A percentile compares a stretch with the other conserved stretches of the same genome.
These are phyloP conservation scores for Lipomyces chichibuensis DNA, from an alignment of 805 yeast genomes.

Conservation along the genomic window DNA sequence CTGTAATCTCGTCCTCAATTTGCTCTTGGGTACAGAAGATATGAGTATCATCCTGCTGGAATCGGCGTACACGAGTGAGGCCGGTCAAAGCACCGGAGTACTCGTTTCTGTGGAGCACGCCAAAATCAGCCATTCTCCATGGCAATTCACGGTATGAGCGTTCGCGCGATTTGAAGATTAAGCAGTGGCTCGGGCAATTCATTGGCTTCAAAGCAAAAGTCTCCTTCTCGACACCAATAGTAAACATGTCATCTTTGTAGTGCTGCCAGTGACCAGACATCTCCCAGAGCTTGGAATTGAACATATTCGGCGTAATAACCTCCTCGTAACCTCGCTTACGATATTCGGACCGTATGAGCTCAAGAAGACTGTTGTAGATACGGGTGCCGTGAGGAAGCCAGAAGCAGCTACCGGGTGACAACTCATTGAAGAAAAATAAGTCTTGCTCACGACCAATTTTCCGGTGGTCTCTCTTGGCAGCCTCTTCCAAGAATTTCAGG, in stretches of 20 bases:
- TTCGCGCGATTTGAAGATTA: constrained; percentile 73
- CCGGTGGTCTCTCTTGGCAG: constrained; percentile 89
- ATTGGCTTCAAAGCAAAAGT: constrained; percentile 90
- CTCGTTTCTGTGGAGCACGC: constrained; percentile 91
- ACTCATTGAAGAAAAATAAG: constrained; percentile 89
- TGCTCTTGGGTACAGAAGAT: constrained; percentile 85
- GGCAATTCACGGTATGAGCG: constrained; percentile 88
- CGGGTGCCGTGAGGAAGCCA: constrained; percentile 99
- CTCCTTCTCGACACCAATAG: constrained; percentile 96
- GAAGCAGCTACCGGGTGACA: constrained; percentile 98
- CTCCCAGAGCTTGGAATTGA: constrained; percentile 96
- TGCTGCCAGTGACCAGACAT: constrained; percentile 99
- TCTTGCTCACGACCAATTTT: constrained; percentile 96
- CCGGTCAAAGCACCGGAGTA: constrained; percentile 94
- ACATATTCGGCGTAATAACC: constrained; percentile 99
- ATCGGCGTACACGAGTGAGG: constrained; percentile 86
- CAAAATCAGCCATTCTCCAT: constrained; percentile 80
- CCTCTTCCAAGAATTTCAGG: constrained; percentile 91
- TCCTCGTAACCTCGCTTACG: constrained; percentile 94
- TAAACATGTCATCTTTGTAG: constrained; percentile 96
- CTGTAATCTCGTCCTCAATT: constrained; percentile 69
- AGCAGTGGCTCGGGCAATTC: constrained; percentile 77
- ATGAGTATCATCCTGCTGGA: constrained; percentile 98
- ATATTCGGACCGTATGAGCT: constrained; percentile 80
- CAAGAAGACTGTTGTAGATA: constrained; percentile 86